Conservation (phyloP, 176 grass and related monocot species). For the Carex kokanica region DNA sequence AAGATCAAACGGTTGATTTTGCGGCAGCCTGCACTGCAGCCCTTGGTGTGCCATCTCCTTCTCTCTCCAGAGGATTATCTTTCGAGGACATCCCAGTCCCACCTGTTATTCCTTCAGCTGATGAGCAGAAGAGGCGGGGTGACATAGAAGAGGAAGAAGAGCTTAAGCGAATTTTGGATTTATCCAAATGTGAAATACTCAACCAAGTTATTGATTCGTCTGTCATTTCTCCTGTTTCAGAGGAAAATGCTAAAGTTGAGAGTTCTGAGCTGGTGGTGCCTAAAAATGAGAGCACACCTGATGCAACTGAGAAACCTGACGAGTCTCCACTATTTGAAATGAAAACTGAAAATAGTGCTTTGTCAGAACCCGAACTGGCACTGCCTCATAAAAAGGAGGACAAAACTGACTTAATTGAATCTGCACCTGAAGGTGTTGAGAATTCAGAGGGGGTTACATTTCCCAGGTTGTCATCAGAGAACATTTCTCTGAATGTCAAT, state of each 20-base stretch:
- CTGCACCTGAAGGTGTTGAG: constrained; percentile 16
- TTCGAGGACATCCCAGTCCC: constrained; percentile 62
- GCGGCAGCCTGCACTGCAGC: constrained; percentile 79
- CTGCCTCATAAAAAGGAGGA: constrained; percentile 13
- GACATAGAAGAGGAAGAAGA: constrained; percentile 91
- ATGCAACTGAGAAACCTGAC: constrained; percentile 9
- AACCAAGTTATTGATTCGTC: constrained; percentile 40
- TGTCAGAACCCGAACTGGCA: background rate
- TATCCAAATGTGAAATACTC: constrained; percentile 59
- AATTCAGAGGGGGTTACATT: constrained; percentile 22
- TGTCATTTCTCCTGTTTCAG: constrained; percentile 32
- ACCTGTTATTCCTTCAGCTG: constrained; percentile 23
- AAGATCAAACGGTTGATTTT: constrained; percentile 87
- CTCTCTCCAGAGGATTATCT: constrained; percentile 57
- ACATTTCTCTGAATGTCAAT: constrained; percentile 25
- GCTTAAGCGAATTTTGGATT: constrained; percentile 62
- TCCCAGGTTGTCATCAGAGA: constrained; percentile 8
- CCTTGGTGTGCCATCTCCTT: constrained; percentile 77
- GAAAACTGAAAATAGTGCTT: constrained; percentile 20
- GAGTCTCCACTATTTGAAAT: constrained; percentile 13
- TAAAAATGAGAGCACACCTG: constrained; percentile 15
- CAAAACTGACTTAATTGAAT: background rate
- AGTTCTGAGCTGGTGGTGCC: constrained; percentile 32
- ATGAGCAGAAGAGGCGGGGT: constrained; percentile 46
- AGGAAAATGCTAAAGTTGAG: constrained; percentile 35